Evolutionary conservation across 1,284 basidiomycete species (phyloP), one percentile per base, ranked within the genome.

Genomic region (Leccinum fallax): DNA sequence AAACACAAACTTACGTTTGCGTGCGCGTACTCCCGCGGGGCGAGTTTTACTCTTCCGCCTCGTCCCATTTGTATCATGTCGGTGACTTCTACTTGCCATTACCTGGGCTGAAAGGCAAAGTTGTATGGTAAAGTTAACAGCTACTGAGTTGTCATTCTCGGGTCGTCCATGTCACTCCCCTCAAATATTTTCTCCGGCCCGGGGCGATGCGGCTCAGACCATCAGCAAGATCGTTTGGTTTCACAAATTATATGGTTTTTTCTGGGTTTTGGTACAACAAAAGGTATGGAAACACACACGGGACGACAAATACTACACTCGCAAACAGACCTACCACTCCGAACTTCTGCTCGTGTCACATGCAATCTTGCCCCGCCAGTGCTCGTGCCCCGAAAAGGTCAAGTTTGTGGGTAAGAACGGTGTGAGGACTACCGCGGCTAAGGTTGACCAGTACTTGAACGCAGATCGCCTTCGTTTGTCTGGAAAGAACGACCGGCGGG

Each of bases 211-310:
- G 30, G 9, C 30, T 30, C 30, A 30, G 30, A 9, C 30, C 9
- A 30, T 30, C 30, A 30, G 30, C 30, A 30, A 32, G 30, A 32
- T 32, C 7, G 30, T 10, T 32, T 9, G 38, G 36, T 62, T 63
- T 62, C 1, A 53, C 43, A 24, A 26, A 58, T 46, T 68, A 16
- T 69, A 16, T 54, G 15, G 7, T 55, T 67, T 64, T 69, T 28
- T 67, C 48, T 60, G 64, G 58, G 30, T 64, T 67, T 61, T 62
- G 15, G 55, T 58, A 67, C 62, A 26, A 69, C 65, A 38, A 34
- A 8, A 60, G 7, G 53, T 56, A 63, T 6, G 7, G 28, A 61
- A 58, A 2, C 46, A 67, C 49, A 53, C 19, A 54, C 34, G 11
- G 54, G 53, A 67, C 51, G 9, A 60, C 61, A 61, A 8, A 54